Base-by-base conservation (phyloP, 768 basidiomycete species). In the Chlorophyllum brunneum region DNA sequence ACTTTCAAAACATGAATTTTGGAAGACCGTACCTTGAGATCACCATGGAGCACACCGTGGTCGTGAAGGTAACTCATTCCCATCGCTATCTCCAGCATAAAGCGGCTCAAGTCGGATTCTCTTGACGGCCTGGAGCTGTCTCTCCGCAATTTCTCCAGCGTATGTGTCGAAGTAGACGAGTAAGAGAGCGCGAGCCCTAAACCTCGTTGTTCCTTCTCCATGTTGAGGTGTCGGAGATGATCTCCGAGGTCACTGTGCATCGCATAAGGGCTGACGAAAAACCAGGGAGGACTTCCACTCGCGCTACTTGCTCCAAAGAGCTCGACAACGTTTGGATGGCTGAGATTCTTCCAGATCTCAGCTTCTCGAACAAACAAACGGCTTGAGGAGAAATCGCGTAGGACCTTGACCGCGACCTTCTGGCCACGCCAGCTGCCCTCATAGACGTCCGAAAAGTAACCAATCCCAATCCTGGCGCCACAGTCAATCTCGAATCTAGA, bases 61-160 rank as follows among this genome's bases (percentile, higher is more conserved):
- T 65, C 63, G 61, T 94, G 91, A 47, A 94, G 67, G 61, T 92
- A 92, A 47, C 81, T 76, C 89, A 94, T 91, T 2, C 91, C 91
- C 62, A 79, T 79, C n/a, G 88, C 83, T 55, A 92, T 83, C 68
- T 92, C 85, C 55, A 83, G 70, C 67, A 92, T 82, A 67, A 81
- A 82, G 55, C 77, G 73, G 58, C 82, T 70, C 40, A 80, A 63
- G 54, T 86, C 79, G 42, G 71, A 69, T 24, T 74, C 64, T 22
- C 43, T 37, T 13, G 51, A 46, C 10, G 37, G 37, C 22, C 44
- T 46, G 13, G 22, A 30, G 15, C 42, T 34, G 23, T 46, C 51
- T 38, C 43, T 53, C 4, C 37, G 43, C n/a, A 39, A 10, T 8
- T 36, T 16, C 27, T 46, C 51, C 2, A 53, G 31, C 11, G 36